Percentiles rank a stretch among this genome's conserved stretches.
These are phyloP conservation scores for Vicia sativa DNA, from an alignment of 306 rosid genomes.

Conservation along the genomic window DNA sequence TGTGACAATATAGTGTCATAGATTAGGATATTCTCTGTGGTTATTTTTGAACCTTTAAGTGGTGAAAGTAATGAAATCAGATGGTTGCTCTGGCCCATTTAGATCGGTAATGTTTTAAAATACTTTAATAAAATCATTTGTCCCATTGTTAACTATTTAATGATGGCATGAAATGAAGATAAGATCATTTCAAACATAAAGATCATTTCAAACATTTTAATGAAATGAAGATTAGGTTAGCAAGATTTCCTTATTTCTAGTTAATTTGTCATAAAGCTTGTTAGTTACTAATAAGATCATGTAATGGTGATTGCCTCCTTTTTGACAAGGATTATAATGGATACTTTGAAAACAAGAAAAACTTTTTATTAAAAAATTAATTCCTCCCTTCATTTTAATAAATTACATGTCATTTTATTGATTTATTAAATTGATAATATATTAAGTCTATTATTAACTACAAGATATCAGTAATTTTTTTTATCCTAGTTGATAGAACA, in stretches of 20 bases:
- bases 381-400: too few species aligned
- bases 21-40: constrained; percentile 25
- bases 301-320: constrained; percentile 18
- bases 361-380: neutral
- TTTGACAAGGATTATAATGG: constrained; percentile 46
- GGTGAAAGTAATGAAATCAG: constrained; percentile 17
- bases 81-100: constrained; percentile 6
- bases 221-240: too few species aligned
- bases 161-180: constrained; percentile 42
- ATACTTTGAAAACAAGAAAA: constrained; percentile 57
- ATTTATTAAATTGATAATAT: too few species aligned
- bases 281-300: constrained; percentile 26
- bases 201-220: too few species aligned
- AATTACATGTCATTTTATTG: too few species aligned
- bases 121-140: constrained; percentile 28
- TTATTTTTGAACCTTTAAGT: neutral
- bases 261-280: constrained; percentile 42
- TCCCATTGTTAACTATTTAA: constrained; percentile 42
- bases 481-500: too few species aligned
- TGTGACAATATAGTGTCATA: neutral
- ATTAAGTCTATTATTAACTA: too few species aligned
- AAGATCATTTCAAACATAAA: too few species aligned
- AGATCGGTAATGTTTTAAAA: constrained; percentile 7
- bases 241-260: constrained; percentile 30
- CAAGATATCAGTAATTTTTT: too few species aligned